Percentiles rank a stretch among this genome's conserved stretches.
phyloP scores from a whole-genome alignment of 2,329 filamentous ascomycete species.

The Fonsecaea monophora region DNA sequence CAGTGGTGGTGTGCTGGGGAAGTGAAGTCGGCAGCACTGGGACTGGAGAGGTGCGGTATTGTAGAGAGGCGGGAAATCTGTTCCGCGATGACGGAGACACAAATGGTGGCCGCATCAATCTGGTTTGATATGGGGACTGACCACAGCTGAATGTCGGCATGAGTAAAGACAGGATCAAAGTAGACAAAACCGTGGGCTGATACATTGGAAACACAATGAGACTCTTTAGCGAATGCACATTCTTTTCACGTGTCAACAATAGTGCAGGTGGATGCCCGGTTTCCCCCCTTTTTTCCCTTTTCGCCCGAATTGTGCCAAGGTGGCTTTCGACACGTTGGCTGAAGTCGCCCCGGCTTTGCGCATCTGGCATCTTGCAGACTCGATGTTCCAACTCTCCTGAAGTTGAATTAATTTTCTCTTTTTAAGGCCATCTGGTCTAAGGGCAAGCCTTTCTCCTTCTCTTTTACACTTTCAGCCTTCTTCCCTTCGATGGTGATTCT shows the following conservation, averaged over 20 bases:
- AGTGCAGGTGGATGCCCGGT: conserved; percentile 9
- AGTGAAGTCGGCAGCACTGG: conserved; percentile 77
- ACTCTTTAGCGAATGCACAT: background rate
- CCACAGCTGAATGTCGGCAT: background rate
- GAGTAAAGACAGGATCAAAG: background rate
- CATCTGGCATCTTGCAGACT: conserved; percentile 20
- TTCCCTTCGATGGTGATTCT: conserved; percentile 6
- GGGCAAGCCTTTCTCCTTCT: conserved; percentile 20
- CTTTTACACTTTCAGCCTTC: conserved; percentile 21
- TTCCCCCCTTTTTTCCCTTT: conserved; percentile 14
- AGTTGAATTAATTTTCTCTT: conserved; percentile 21
- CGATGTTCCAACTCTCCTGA: conserved; percentile 17
- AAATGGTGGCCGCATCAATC: conserved; percentile 31
- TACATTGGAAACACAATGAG: background rate
- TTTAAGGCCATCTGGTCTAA: conserved; percentile 24
- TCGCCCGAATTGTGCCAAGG: conserved; percentile 18
- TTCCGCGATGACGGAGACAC: conserved; percentile 68
- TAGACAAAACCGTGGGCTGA: conserved; percentile 1
- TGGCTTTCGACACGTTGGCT: conserved; percentile 20
- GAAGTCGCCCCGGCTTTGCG: conserved; percentile 7
- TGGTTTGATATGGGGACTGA: conserved; percentile 28
- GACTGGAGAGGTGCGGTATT: conserved; percentile 74
- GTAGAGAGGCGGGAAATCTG: conserved; percentile 85
- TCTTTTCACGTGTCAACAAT: conserved; percentile 20
- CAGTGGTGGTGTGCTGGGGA: conserved; percentile 89